Base-by-base conservation (phyloP, 768 basidiomycete genomes). In the Mrakia gelida region DNA sequence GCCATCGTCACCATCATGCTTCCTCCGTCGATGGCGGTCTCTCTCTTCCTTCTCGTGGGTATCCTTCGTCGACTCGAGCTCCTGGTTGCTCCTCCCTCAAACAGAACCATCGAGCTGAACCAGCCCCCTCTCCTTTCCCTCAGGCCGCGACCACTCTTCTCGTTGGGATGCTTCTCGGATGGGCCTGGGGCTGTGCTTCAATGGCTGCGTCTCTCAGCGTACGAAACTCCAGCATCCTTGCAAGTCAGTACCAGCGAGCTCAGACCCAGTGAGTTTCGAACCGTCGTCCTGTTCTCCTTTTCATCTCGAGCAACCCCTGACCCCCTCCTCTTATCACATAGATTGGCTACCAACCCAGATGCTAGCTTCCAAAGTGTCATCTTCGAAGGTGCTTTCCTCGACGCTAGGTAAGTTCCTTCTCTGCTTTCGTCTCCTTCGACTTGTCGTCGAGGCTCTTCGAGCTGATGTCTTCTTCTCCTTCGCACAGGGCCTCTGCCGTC, bases 101-200 rank as follows among this genome's bases (percentile, higher is more conserved):
- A 49, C n/a, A 21, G 9, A 32, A 73, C 30, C 10, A 30, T 49
- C 49, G 32, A 21, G n/a, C n/a, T 72, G 26, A 34, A 73, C 32
- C 13, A 28, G 56, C 56, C 30, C 72, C 34, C 32, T 62, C 18
- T 6, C 59, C 30, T 16, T 63, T 16, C 23, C 28, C 16, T 34
- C 15, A 87, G 87, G 81, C 83, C 9, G 80, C 87, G 1, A 81
- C 85, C n/a, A 89, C 87, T 0, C 80, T 90, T 56, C 79, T 88
- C 34, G 23, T 89, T 10, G 89, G 89, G 0, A 80, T 87, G 65
- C 83, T 85, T 3, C 61, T 88, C 1, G 89, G 89, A 18, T 90
- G 89, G 89, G 89, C 86, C 0, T 85, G 88, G 80, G 88, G 88
- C 1, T 84, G 85, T 15, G 88, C 88, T 0, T 88, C 86, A 0